Evolutionary conservation across 2,329 filamentous ascomycete genomes (phyloP).

Genomic region (Orbilia ellipsospora): DNA sequence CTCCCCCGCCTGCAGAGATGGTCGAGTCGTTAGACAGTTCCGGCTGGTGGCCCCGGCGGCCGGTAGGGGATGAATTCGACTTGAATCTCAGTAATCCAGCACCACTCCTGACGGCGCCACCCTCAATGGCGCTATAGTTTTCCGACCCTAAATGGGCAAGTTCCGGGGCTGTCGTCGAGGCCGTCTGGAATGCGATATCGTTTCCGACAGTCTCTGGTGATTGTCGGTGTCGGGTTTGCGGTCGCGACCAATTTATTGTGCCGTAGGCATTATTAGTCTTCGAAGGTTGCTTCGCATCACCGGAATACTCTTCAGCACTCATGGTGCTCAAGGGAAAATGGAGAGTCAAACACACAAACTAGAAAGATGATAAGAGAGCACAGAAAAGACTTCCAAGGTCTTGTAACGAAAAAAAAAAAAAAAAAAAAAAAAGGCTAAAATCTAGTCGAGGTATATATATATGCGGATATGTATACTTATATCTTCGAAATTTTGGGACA

Average conservation of each 20-base stretch:
- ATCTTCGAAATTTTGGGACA: too few relatives aligned
- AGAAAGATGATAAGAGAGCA: neutral
- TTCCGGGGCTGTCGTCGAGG: slow-evolving; percentile 20
- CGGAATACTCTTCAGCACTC: slow-evolving; percentile 44
- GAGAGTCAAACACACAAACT: neutral
- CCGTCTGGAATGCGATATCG: slow-evolving; percentile 5
- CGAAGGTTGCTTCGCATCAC: slow-evolving; percentile 28
- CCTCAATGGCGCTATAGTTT: neutral
- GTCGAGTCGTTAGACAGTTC: slow-evolving; percentile 51
- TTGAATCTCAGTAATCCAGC: slow-evolving; percentile 44
- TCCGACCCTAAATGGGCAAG: slow-evolving; percentile 24
- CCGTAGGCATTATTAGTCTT: slow-evolving; percentile 3
- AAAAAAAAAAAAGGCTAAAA: too few relatives aligned
- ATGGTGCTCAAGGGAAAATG: slow-evolving; percentile 22
- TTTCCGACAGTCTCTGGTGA: slow-evolving; percentile 23
- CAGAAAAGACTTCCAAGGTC: neutral
- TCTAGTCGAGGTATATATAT: too few relatives aligned
- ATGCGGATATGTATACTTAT: neutral
- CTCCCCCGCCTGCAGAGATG: slow-evolving; percentile 26
- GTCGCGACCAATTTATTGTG: slow-evolving; percentile 53
- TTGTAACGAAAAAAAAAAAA: too few relatives aligned
- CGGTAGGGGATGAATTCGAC: slow-evolving; percentile 20
- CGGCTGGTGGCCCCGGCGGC: slow-evolving; percentile 45
- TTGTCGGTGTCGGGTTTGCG: slow-evolving; percentile 42
- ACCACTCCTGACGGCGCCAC: slow-evolving; percentile 24